These are phyloP conservation scores for Nicotiana undulata DNA, from an alignment of 257 asterid species.

Conservation along the genomic window DNA sequence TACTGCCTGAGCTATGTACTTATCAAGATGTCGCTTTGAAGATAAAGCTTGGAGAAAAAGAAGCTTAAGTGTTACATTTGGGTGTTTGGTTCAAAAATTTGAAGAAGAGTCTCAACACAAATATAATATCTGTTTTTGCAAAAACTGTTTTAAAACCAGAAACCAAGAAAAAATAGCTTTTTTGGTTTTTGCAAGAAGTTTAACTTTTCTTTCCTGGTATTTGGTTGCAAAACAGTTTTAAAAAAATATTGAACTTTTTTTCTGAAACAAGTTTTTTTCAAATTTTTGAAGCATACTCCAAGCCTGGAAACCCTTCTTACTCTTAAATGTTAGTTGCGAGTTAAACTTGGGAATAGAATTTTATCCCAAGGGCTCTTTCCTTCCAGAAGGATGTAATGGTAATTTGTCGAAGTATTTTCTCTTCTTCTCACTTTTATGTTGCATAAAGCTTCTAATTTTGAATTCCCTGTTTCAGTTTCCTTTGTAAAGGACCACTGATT, in stretches of 20 bases:
- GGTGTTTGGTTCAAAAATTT: neutral
- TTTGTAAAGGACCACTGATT: neutral
- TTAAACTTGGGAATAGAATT: neutral
- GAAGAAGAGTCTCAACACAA: neutral
- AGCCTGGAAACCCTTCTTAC: neutral
- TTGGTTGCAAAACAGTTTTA: too few relatives aligned
- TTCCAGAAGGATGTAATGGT: neutral
- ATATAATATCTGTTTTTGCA: neutral
- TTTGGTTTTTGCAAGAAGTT: too few relatives aligned
- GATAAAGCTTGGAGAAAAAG: neutral
- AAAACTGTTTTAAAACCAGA: neutral
- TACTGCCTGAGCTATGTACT: neutral
- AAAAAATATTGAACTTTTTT: too few relatives aligned
- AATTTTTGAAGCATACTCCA: neutral
- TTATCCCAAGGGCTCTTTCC: neutral
- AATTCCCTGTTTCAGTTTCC: neutral
- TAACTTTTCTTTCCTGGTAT: too few relatives aligned
- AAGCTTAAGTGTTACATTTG: neutral
- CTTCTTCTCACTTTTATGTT: neutral
- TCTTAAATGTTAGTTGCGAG: neutral
- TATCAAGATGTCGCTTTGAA: too few relatives aligned
- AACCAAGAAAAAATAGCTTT: neutral
- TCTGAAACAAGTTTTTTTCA: neutral
- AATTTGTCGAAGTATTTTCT: neutral
- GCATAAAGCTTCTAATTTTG: neutral